These are phyloP conservation scores for Pterocarpus macrocarpus DNA, from an alignment of 306 rosid genomes.

Conservation along the genomic window DNA sequence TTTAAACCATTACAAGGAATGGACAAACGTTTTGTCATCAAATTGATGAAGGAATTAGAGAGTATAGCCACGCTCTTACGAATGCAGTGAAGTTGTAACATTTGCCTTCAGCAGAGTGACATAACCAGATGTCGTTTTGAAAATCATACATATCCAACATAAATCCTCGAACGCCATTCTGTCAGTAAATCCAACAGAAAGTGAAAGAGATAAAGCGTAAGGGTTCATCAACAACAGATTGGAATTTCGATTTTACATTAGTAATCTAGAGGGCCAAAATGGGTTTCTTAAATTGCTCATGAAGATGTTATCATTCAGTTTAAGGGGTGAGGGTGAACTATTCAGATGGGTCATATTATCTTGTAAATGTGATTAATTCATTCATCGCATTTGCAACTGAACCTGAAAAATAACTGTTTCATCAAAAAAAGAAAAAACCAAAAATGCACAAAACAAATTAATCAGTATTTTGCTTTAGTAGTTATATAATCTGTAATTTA, in stretches of 20 bases:
- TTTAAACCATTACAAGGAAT: constrained; percentile 4
- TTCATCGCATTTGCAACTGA: constrained; percentile 19
- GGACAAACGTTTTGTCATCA: background rate
- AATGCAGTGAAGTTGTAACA: constrained; percentile 82
- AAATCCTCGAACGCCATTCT: constrained; percentile 93
- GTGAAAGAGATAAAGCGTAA: background rate
- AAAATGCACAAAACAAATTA: background rate
- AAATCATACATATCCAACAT: constrained; percentile 98
- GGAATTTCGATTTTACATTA: background rate
- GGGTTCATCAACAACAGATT: background rate
- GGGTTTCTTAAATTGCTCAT: background rate
- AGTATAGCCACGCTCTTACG: constrained; percentile 66
- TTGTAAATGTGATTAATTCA: constrained; percentile 10
- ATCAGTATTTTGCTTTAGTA: background rate
- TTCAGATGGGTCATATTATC: constrained; percentile 3
- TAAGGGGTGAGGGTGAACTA: background rate
- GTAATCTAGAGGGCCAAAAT: background rate
- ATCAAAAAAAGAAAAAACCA: background rate
- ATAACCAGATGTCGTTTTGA: constrained; percentile 75
- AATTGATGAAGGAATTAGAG: constrained; percentile 2
- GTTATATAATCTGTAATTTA: background rate
- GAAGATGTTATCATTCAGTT: background rate
- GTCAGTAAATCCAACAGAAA: constrained; percentile 27
- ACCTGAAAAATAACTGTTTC: background rate
- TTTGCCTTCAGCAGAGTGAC: constrained; percentile 75